These are phyloP conservation scores for Gossypium raimondii DNA, from an alignment of 345 rosid species.

Conservation along the genomic window DNA sequence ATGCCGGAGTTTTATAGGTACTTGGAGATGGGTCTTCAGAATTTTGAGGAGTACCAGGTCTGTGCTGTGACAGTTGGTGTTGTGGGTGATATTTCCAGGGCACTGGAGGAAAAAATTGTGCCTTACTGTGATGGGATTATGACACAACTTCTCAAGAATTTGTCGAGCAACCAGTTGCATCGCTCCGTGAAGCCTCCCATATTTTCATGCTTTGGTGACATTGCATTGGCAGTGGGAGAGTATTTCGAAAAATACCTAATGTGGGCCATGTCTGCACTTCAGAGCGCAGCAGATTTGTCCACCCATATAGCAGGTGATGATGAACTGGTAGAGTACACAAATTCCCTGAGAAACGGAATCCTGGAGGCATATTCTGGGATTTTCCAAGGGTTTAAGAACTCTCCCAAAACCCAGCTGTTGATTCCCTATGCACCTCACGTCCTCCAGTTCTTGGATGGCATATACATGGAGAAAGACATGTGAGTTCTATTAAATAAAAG, in stretches of 20 bases:
- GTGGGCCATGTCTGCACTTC: slow-evolving; percentile 77
- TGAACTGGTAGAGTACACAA: slow-evolving; percentile 68
- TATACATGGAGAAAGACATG: slow-evolving; percentile 81
- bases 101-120: slow-evolving; percentile 56
- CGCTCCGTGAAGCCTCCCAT: slow-evolving; percentile 77
- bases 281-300: slow-evolving; percentile 67
- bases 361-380: slow-evolving; percentile 80
- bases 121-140: slow-evolving; percentile 75
- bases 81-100: slow-evolving; percentile 66
- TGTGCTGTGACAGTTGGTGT: slow-evolving; percentile 75
- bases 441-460: slow-evolving; percentile 70
- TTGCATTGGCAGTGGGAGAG: slow-evolving; percentile 71
- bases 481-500: slow-evolving; percentile 24
- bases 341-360: slow-evolving; percentile 71
- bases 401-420: slow-evolving; percentile 65
- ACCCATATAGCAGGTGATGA: slow-evolving; percentile 60
- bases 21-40: slow-evolving; percentile 76
- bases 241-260: slow-evolving; percentile 62
- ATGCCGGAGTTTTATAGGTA: slow-evolving; percentile 73
- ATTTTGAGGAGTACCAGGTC: slow-evolving; percentile 31
- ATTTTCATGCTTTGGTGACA: slow-evolving; percentile 72
- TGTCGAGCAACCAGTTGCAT: slow-evolving; percentile 74
- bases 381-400: slow-evolving; percentile 70
- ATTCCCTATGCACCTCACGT: slow-evolving; percentile 67
- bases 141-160: slow-evolving; percentile 78